Percentiles rank a stretch among this genome's conserved stretches.
These are phyloP conservation scores for Mycotypha africana DNA, from an alignment of 371 early-diverging fungal species.

Conservation along the genomic window DNA sequence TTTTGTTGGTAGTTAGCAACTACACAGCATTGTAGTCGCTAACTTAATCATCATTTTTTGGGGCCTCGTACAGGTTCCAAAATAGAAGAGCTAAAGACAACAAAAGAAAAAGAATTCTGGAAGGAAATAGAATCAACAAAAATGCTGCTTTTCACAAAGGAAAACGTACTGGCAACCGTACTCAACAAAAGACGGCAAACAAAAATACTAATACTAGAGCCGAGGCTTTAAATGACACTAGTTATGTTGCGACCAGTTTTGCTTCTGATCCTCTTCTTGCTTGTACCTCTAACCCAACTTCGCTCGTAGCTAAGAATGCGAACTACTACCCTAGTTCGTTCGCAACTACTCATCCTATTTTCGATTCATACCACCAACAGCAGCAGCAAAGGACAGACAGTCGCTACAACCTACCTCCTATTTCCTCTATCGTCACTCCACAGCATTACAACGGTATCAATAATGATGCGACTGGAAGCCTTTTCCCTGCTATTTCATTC, in stretches of 20 bases:
- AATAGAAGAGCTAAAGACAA: conserved; percentile 26
- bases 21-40: not conserved
- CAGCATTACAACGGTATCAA: not conserved
- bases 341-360: too few relatives aligned
- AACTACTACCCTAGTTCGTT: too few relatives aligned
- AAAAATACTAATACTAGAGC: too few relatives aligned
- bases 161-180: too few relatives aligned
- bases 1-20: too few relatives aligned
- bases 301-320: too few relatives aligned
- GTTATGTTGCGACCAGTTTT: too few relatives aligned
- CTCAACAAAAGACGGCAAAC: too few relatives aligned
- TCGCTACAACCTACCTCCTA: conserved; percentile 8
- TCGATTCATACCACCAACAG: not conserved
- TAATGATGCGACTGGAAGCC: too few relatives aligned
- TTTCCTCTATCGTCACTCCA: conserved; percentile 4
- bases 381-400: not conserved
- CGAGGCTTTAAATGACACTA: too few relatives aligned
- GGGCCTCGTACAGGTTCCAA: conserved; percentile 18
- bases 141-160: not conserved
- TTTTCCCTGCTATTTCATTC: conserved; percentile 19
- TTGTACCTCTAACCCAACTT: too few relatives aligned
- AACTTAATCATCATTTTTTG: not conserved
- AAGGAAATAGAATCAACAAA: not conserved
- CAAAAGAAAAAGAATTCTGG: conserved; percentile 7
- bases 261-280: too few relatives aligned